Evolutionary conservation across 305 asterid genomes (phyloP), one percentile per base, ranked within the genome.

Genomic region (Fraxinus latifolia): DNA sequence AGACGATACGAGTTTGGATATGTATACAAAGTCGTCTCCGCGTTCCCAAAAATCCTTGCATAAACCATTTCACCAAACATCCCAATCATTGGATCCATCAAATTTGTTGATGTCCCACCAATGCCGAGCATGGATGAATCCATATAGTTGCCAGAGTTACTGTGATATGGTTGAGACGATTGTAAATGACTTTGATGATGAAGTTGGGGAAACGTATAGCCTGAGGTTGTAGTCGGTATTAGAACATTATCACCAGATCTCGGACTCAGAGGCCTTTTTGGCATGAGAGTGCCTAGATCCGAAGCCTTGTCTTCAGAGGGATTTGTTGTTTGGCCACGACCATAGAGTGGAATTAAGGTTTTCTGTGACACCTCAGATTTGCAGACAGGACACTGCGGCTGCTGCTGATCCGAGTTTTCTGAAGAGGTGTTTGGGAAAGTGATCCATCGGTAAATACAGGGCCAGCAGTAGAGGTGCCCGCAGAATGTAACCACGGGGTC

Each of bases 401-500:
- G 78, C 7, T 81, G 90, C 33, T 73, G 81, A 2, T 82, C 87
- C 1, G 82, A 67, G 65, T 83, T 62, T 29, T 88, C 89, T 0
- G 79, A 36, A 70, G 86, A 79, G 34, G 80, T 17, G 1, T 77
- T 81, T 21, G 74, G 89, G 76, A 77, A 85, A 39, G 78, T 86
- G 14, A 91, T 90, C 98, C 98, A 95, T 44, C 86, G 83, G 92
- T 93, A 93, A 29, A 95, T 93, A 77, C 98, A 95, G 4, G 97
- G 93, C 98, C 98, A 95, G 19, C 98, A 95, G 55, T 90, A 95
- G 78, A 95, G 95, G 83, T 95, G 98, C 27, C 98, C 98, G 7
- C 98, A 95, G 39, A 93, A 84, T 1, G 98, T 95, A 76, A 95
- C 91, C 7, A 95, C 98, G 0, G 98, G 98, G 34, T 95, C 98